Conservation (phyloP, 768 basidiomycete species). For the Hydnomerulius pinastri region DNA sequence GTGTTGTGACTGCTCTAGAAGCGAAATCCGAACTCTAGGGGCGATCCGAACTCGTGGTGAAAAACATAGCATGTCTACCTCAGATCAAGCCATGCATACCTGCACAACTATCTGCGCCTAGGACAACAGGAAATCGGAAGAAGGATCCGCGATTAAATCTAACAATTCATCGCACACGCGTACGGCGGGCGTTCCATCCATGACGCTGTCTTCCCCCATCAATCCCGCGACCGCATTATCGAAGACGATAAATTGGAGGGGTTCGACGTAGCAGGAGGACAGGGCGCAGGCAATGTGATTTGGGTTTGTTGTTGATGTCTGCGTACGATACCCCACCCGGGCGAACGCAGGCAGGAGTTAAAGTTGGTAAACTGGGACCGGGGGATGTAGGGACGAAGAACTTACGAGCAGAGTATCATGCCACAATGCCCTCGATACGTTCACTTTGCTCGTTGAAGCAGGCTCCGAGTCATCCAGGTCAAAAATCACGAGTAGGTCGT, state of each 20-base stretch:
- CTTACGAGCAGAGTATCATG: conserved; percentile 66
- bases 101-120: too few relatives aligned
- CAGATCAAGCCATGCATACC: too few relatives aligned
- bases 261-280: conserved; percentile 86
- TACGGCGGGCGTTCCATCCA: conserved; percentile 86
- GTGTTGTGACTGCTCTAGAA: too few relatives aligned
- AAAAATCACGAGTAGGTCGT: too few relatives aligned
- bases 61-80: too few relatives aligned
- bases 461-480: conserved; percentile 62
- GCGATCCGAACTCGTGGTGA: too few relatives aligned
- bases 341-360: too few relatives aligned
- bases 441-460: conserved; percentile 48
- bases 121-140: conserved; percentile 65
- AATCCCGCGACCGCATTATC: conserved; percentile 81
- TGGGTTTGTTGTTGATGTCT: too few relatives aligned
- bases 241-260: conserved; percentile 81
- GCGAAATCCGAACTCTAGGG: too few relatives aligned
- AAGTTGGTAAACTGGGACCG: too few relatives aligned
- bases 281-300: conserved; percentile 44
- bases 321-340: too few relatives aligned
- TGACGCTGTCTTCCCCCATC: conserved; percentile 91
- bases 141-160: conserved; percentile 53
- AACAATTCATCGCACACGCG: conserved; percentile 73
- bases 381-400: too few relatives aligned
- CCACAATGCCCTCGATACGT: conserved; percentile 76